A percentile compares a stretch with the other conserved stretches of the same genome.
phyloP scores from a whole-genome alignment of 1,284 basidiomycete species.

The Sutorius eximius region DNA sequence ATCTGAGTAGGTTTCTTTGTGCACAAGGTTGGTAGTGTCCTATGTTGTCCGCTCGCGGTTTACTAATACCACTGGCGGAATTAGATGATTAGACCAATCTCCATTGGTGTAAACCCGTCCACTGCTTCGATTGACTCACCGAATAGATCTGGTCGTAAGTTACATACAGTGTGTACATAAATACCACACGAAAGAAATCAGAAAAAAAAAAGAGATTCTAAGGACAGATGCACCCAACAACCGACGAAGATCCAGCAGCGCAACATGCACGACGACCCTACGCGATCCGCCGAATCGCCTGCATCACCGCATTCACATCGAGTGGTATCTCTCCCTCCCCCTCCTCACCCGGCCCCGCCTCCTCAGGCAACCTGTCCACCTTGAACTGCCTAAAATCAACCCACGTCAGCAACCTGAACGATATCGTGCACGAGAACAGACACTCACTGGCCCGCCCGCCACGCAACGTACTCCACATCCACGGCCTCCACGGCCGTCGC shows the following conservation, averaged over 20 bases:
- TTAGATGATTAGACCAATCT: not conserved
- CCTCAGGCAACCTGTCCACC: conserved; percentile 35
- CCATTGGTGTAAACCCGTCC: no score
- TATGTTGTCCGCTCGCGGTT: not conserved
- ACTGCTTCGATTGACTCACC: no score
- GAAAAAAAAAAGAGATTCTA: not conserved
- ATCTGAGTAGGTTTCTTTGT: conserved; percentile 18
- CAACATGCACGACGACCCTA: not conserved
- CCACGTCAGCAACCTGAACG: not conserved
- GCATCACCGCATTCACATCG: conserved; percentile 47
- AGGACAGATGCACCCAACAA: no score
- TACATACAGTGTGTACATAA: no score
- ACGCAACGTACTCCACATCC: conserved; percentile 70
- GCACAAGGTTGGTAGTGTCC: conserved; percentile 4
- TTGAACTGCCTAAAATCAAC: conserved; percentile 9
- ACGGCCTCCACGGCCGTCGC: conserved; percentile 62
- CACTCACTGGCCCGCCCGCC: conserved; percentile 61
- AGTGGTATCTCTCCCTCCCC: conserved; percentile 49
- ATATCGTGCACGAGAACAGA: not conserved
- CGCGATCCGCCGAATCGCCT: conserved; percentile 36
- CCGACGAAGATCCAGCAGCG: no score
- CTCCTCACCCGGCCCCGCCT: conserved; percentile 42
- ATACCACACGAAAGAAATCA: no score
- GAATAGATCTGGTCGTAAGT: no score
- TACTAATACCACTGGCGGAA: not conserved